These are phyloP conservation scores for Polygonum maritimum DNA, from an alignment of 148 eudicot species.

Conservation along the genomic window DNA sequence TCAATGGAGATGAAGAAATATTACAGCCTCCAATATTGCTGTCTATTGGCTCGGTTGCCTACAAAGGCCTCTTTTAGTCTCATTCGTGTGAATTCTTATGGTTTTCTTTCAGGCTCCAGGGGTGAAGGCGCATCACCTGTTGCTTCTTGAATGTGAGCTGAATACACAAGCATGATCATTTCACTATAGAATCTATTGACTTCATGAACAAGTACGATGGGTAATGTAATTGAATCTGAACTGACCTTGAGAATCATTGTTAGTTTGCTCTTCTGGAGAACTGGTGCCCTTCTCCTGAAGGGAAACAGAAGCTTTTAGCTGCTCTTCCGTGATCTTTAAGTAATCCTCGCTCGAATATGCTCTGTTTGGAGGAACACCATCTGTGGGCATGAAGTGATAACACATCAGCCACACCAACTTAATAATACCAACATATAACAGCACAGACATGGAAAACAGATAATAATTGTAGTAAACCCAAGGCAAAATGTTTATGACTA, in stretches of 20 bases:
- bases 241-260: slow-evolving; percentile 36
- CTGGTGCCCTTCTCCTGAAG: slow-evolving; percentile 24
- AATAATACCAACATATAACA: not conserved
- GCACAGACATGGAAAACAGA: not conserved
- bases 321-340: slow-evolving; percentile 54
- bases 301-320: slow-evolving; percentile 48
- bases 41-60: not conserved
- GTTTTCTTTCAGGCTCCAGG: slow-evolving; percentile 23
- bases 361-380: slow-evolving; percentile 38
- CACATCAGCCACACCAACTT: not conserved
- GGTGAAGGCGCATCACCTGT: slow-evolving; percentile 18
- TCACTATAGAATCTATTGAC: not conserved
- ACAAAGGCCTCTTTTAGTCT: not conserved
- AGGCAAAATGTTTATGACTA: not conserved
- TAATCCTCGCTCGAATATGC: slow-evolving; percentile 54
- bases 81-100: slow-evolving; percentile 17
- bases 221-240: not conserved
- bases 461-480: not conserved
- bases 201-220: slow-evolving; percentile 8
- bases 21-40: not conserved
- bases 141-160: slow-evolving; percentile 33
- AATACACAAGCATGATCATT: not conserved
- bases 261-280: slow-evolving; percentile 23
- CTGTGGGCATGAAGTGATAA: slow-evolving; percentile 20
- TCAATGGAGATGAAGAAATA: not conserved